Evolutionary conservation across 768 basidiomycete genomes (phyloP), one percentile per base, ranked within the genome.

Genomic region (Rhodotorula kratochvilovae): DNA sequence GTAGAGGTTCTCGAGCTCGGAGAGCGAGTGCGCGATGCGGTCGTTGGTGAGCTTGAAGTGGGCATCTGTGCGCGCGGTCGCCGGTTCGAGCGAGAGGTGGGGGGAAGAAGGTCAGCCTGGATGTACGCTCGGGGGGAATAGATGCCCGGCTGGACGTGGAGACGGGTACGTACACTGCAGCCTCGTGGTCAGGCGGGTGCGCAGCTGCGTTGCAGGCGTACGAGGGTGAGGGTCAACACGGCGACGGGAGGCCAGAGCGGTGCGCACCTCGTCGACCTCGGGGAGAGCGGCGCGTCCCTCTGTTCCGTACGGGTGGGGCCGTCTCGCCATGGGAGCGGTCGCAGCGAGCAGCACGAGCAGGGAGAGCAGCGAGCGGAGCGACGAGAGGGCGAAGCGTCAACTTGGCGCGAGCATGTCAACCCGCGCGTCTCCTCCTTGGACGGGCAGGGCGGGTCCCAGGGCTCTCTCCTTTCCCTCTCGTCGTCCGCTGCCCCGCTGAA

Each of bases 1-100:
- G 48, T 50, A 63, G 33, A 48, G 31, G 62, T 63, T 50, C 39
- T 63, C 62, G 50, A 63, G 48, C 35, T 63, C 62, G 48, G 15
- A 1, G 25, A 63, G 50, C 33, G 62, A 35, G 62, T 50, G 42
- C 29, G 6, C 3, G 43, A 25, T 21, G 29, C 39, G 59, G 16
- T 29, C 16, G 43, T 60, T 43, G 3, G 29, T 12, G 29, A 45
- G 29, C 59, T 60, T 60, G 59, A 60, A 60, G n/a, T 29, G 43
- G 11, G 59, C 59, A 29, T 60, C 59, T 60, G 59, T 7, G 42
- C 29, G 29, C 5, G n/a, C 5, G 33, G 36, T 33, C 33, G 35
- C 5, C 12, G 10, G 35, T 16, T 11, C 5, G 31, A 31, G 4
- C 33, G 33, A 13, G 36, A n/a, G 57, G 39, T 11, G 36, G 36